phyloP scores from a whole-genome alignment of 73 alveolate genomes.

The Paramecium caudatum region DNA sequence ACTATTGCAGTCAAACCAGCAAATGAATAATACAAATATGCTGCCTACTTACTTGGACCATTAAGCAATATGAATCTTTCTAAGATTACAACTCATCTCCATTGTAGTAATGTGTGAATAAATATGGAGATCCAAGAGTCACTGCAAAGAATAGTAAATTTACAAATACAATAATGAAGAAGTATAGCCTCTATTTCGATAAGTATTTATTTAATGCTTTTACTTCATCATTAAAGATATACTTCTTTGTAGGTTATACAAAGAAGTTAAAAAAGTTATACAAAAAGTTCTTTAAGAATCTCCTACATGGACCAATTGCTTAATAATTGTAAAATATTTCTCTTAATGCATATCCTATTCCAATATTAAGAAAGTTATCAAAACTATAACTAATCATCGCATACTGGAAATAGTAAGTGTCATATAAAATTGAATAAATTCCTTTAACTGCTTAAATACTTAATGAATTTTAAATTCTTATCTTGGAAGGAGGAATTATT shows the following conservation, averaged over 20 bases:
- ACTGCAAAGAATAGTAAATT: constrained; percentile 7
- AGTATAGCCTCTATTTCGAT: not conserved
- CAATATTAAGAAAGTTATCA: constrained; percentile 47
- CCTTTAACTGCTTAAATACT: not conserved
- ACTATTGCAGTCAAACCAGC: not conserved
- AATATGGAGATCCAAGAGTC: not conserved
- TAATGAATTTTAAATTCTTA: not conserved
- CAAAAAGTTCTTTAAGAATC: not conserved
- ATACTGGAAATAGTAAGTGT: constrained; percentile 23
- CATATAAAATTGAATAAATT: constrained; percentile 34
- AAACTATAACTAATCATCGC: constrained; percentile 14
- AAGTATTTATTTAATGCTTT: not conserved
- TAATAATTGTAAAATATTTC: constrained; percentile 28
- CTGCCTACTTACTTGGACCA: constrained; percentile 18
- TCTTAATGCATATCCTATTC: constrained; percentile 58
- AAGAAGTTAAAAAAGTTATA: constrained; percentile 9
- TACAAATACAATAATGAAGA: not conserved
- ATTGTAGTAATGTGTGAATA: not conserved
- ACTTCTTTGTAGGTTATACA: constrained; percentile 1
- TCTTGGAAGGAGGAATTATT: constrained; percentile 53
- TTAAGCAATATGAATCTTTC: not conserved
- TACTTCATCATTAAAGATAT: constrained; percentile 41
- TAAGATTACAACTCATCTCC: not conserved
- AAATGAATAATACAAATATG: constrained; percentile 44
- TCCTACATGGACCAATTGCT: not conserved